A percentile compares a stretch with the other conserved stretches of the same genome.
Conservation (phyloP, 2,329 filamentous ascomycete genomes). For the Pseudocercospora fijiensis region DNA sequence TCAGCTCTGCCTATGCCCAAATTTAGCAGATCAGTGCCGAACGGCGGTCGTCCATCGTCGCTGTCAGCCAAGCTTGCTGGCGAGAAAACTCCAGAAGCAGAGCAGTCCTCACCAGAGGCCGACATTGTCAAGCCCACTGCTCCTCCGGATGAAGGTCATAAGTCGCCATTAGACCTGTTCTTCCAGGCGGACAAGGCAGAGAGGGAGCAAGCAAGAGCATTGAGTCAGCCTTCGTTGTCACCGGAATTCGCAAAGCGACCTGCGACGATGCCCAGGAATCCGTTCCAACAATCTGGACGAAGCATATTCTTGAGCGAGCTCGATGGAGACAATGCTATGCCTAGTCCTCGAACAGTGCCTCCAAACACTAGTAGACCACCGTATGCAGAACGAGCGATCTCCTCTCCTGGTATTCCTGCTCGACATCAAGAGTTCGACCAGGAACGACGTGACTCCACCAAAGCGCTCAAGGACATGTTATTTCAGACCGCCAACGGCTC, state of each 20-base stretch:
- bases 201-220: conserved; percentile 60
- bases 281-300: conserved; percentile 42
- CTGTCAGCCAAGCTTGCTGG: conserved; percentile 48
- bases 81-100: conserved; percentile 48
- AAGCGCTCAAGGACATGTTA: conserved; percentile 48
- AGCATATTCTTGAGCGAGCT: conserved; percentile 69
- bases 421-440: conserved; percentile 35
- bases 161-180: conserved; percentile 84
- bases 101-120: conserved; percentile 51
- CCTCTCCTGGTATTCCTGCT: conserved; percentile 26
- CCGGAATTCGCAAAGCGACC: conserved; percentile 45
- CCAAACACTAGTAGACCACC: conserved; percentile 26
- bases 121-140: conserved; percentile 43
- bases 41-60: conserved; percentile 54
- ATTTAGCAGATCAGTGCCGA: conserved; percentile 75
- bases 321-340: conserved; percentile 50
- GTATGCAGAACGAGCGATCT: conserved; percentile 36
- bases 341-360: conserved; percentile 28
- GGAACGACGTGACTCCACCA: conserved; percentile 52
- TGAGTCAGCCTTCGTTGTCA: conserved; percentile 54
- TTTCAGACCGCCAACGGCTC: conserved; percentile 33
- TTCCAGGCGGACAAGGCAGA: conserved; percentile 85
- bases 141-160: conserved; percentile 47
- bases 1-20: conserved; percentile 87
- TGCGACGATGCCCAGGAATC: conserved; percentile 29